Base-by-base conservation (phyloP, 768 basidiomycete species). In the Strobilomyces confusus region DNA sequence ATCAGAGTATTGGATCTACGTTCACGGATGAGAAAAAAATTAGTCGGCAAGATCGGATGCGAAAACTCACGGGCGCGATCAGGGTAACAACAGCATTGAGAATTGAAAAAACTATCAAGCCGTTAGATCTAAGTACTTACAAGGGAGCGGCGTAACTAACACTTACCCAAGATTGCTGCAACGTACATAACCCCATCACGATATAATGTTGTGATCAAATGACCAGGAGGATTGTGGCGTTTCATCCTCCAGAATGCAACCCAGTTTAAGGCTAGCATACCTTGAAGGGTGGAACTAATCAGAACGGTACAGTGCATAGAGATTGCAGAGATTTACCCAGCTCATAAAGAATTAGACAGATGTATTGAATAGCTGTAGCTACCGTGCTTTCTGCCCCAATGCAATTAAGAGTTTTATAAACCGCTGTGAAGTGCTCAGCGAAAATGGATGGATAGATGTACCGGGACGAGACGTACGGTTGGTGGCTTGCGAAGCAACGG, bases 151-250 rank as follows among this genome's bases (percentile, higher is more conserved):
- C 23, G 30, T 33, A 17, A 15, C 26, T 3, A 26, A 33, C 12
- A 5, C 49, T 51, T 42, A 63, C 62, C 29, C 14, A 54, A 26
- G n/a, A 63, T 63, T 19, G 44, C 53, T 37, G 49, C 52, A 30
- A 63, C 29, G 19, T 63, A 63, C 44, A 63, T 26, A 14, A 63
- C 25, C 9, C 62, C 59, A 19, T 63, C 62, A 32, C 58, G 52
- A 44, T 60, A 58, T 22, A 61, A 38, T 13, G 41, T 60, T 20
- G 36, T 58, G 15, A 61, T 33, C 7, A 61, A 17, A 19, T 11
- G 50, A 42, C 56, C 44, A 4, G 55, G 58, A 20, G 48, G 17
- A 44, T 23, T 51, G 4, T 55, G 52, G 29, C 33, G 44, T 43
- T 46, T 59, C 55, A 63, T 57, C 49, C 20, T 59, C 17, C 34